A percentile compares a stretch with the other conserved stretches of the same genome.
Evolutionary conservation across 257 asterid species (phyloP).

Genomic region (Nicotiana attenuata): DNA sequence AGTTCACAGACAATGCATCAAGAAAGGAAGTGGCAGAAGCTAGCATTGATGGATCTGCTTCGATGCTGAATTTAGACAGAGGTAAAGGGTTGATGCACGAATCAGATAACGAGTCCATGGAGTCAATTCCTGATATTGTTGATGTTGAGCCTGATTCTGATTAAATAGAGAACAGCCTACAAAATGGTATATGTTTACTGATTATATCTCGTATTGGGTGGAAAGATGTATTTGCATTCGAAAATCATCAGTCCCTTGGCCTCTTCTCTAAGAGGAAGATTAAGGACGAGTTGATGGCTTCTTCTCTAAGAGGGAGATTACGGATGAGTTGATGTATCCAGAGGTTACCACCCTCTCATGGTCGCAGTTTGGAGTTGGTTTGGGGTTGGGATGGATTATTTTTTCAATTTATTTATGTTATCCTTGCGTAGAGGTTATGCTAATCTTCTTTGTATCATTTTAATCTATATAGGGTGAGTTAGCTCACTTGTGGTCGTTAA

Average conservation of each 20-base stretch:
- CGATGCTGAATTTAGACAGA: slow-evolving; percentile 18
- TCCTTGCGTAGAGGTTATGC: not conserved
- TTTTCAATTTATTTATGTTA: not conserved
- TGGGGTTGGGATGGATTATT: not conserved
- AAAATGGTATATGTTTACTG: not conserved
- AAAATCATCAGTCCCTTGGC: not conserved
- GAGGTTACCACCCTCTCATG: not conserved
- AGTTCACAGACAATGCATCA: slow-evolving; percentile 16
- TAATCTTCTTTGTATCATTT: not conserved
- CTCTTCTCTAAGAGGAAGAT: not conserved
- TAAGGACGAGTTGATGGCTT: not conserved
- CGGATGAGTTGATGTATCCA: not conserved
- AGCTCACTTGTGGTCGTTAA: not conserved
- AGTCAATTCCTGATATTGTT: slow-evolving; percentile 58
- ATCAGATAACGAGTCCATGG: slow-evolving; percentile 29
- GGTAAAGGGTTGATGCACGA: slow-evolving; percentile 28
- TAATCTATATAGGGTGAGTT: too few species aligned
- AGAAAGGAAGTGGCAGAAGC: slow-evolving; percentile 15
- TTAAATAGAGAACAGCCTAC: not conserved
- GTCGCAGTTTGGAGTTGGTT: too few species aligned
- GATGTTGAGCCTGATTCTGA: slow-evolving; percentile 79
- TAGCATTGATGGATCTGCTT: slow-evolving; percentile 11
- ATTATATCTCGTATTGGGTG: not conserved
- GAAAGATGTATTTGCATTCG: not conserved
- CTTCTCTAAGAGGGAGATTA: not conserved